Base-by-base conservation (phyloP, 2,329 filamentous ascomycete genomes). In the Colletotrichum tanaceti region DNA sequence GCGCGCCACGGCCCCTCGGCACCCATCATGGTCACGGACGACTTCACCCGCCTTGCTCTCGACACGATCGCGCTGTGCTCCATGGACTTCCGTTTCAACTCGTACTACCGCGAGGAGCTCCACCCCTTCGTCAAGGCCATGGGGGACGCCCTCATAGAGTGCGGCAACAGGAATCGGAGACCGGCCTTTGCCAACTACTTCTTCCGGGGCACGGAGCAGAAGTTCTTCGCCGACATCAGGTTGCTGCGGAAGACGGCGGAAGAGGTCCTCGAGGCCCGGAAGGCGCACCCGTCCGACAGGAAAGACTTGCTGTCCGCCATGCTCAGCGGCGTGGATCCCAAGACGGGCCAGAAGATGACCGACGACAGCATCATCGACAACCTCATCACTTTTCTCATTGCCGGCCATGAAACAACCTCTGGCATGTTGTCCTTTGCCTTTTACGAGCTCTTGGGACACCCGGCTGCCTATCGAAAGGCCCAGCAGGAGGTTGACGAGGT, bases 231-330 rank as follows among this genome's bases (percentile, higher is more conserved):
- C 13, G 83, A 89, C 72, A 86, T 88, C 63, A 78, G 82, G 14
- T 77, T 84, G 9, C 75, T 90, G 74, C 82, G 83, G 7, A 79
- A 83, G 5, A 82, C 87, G 4, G 83, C 86, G 3, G 77, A 81
- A 52, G 86, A 89, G n/a, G 83, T 93, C 11, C 81, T 93, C 0
- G 80, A 87, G 24, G 77, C 86, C 5, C 83, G 91, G 28, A 87
- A 85, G 71, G 76, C 83, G 20, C 81, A 89, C 63, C 86, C 87
- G 0, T 58, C 68, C 3, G 53, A 65, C n/a, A 41, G 70, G 7
- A 90, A 90, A 64, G 92, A 93, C 75, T 79, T 93, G 16, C 77
- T 93, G n/a, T 87, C 86, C 70, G 86, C 89, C 13, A 90, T 93
- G 87, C 78, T 93, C 41, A 81, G 87, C 11, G 88, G 88, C 0